Base-by-base conservation (phyloP, 176 grass and related monocot species). In the Ensete glaucum region DNA sequence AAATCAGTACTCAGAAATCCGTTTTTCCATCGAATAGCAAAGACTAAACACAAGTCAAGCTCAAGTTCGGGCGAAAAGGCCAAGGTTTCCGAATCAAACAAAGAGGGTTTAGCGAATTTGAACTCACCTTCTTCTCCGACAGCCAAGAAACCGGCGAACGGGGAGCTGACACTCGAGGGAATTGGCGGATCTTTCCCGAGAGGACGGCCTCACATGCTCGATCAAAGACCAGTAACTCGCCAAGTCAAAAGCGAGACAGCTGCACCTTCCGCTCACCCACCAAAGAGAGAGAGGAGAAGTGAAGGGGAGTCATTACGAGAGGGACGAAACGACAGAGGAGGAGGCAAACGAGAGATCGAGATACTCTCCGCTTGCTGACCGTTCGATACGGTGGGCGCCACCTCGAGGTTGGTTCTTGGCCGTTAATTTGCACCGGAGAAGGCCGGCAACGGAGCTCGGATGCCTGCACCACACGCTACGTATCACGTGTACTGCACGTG, bases 161-260 rank as follows among this genome's bases (percentile, higher is more conserved):
- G 29, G 20, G 20, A 48, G 43, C 63, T 20, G 8, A n/a, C 12
- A 8, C 4, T n/a, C 16, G 51, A 65, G 24, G 63, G 0, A 65
- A 65, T 24, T 65, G 48, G 43, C 4, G 48, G 19, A 70, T 70
- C 16, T 43, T 43, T 43, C 17, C 43, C 48, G 57, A 20, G 57
- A 60, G 8, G 29, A 2, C 7, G 16, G 21, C 15, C 48, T 21
- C 48, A 14, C 34, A 70, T 50, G 15, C 11, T 25, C 67, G 34
- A 70, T 20, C 29, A 50, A 50, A 21, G 67, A 70, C 16, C 34
- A 50, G 43, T 8, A 17, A 0, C 1, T 34, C 19, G 8, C 29
- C 43, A 70, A 70, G 67, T 70, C 67, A 43, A 22, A 52, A 70
- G 48, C 15, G 34, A 19, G 67, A 50, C 34, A 70, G 67, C 34